Base-by-base conservation (phyloP, 768 basidiomycete genomes). In the Tulasnella sp. region DNA sequence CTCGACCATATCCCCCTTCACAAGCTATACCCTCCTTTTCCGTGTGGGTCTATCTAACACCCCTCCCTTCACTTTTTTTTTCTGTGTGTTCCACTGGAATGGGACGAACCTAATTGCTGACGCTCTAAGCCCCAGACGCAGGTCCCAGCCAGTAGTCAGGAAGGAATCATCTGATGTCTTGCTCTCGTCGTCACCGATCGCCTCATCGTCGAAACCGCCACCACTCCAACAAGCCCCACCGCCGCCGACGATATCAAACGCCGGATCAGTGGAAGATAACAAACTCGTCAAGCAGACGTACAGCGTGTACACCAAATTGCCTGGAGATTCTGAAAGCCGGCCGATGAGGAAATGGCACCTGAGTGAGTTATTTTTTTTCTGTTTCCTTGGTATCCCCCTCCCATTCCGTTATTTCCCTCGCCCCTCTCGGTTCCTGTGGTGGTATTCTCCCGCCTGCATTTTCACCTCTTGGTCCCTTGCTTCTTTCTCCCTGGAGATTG, bases 281-380 rank as follows among this genome's bases (percentile, higher is more conserved):
- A 44, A 74, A 29, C 73, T 78, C n/a, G 73, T 78, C 48, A 78
- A 78, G 55, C 77, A 78, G 73, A 78, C 77, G 23, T 78, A 78
- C 39, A 78, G 77, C 77, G 77, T 78, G 44, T 74, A 39, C 73
- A 74, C 73, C 23, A 73, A 74, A 13, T 48, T 74, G 15, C 77
- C 72, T 13, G 40, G n/a, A 5, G 73, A 73, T 73, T 72, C 77
- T 11, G 77, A 73, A 32, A 39, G 44, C 18, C 51, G 44, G 44
- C 42, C 71, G 37, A 16, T 67, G 46, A 48, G 77, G 73, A 78
- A 78, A 74, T 78, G 77, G 77, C 77, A 78, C 42, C 51, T 78
- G 46, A 78, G 77, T 78, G 71, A 73, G 77, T 78, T 15, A 23
- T 40, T 57, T 75, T 39, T 26, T 39, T 75, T 11, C n/a, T 20